A percentile compares a stretch with the other conserved stretches of the same genome.
Conservation (phyloP, 495 filamentous ascomycete genomes). For the Podospora didyma region DNA sequence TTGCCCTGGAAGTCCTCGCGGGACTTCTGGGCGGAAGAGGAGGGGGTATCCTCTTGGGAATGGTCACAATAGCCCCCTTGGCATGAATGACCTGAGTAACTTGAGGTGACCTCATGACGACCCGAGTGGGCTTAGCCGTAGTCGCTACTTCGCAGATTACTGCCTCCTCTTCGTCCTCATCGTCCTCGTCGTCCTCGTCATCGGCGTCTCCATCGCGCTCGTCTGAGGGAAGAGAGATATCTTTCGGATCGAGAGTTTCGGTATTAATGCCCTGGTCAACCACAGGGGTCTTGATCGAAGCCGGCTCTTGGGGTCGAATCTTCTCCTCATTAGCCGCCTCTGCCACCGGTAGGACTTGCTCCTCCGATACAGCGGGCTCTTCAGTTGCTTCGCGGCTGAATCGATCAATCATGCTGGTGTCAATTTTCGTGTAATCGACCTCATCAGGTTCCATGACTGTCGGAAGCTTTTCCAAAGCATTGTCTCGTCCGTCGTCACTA, state of each 20-base stretch:
- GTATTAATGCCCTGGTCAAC: background rate
- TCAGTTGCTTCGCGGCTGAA: conserved; percentile 18
- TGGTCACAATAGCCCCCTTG: conserved; percentile 63
- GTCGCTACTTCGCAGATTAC: conserved; percentile 49
- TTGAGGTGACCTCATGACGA: conserved; percentile 48
- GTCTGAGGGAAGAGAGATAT: conserved; percentile 14
- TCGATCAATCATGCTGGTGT: conserved; percentile 41
- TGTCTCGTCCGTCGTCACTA: conserved; percentile 41
- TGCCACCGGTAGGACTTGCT: background rate
- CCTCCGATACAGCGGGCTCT: conserved; percentile 13
- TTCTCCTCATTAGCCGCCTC: background rate
- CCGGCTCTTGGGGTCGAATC: background rate
- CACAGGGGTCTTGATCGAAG: background rate
- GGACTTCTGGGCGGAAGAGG: conserved; percentile 61
- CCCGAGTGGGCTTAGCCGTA: conserved; percentile 42
- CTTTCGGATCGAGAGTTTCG: background rate
- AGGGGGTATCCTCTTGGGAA: conserved; percentile 66
- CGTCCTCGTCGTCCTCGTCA: conserved; percentile 41
- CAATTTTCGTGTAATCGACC: conserved; percentile 52
- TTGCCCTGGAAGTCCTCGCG: conserved; percentile 38
- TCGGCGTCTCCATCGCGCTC: conserved; percentile 35
- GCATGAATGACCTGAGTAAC: conserved; percentile 40
- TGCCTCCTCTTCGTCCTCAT: conserved; percentile 47
- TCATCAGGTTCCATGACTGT: conserved; percentile 42
- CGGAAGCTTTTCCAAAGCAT: conserved; percentile 30